phyloP scores from a whole-genome alignment of 371 early-diverging fungal genomes.

The Funneliformis caledonium region DNA sequence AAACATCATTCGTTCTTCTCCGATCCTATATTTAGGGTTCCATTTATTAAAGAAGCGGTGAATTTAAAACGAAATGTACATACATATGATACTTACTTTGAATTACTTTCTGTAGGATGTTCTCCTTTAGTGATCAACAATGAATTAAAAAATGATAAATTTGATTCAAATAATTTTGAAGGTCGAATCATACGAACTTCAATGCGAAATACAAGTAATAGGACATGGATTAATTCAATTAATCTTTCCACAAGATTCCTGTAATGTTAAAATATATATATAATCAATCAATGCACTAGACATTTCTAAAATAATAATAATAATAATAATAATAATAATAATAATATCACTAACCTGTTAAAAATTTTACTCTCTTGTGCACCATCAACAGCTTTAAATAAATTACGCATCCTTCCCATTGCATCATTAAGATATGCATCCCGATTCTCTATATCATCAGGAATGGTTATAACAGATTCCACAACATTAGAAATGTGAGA shows the following conservation, averaged over 20 bases:
- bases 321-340: too few relatives aligned
- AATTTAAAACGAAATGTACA: too few relatives aligned
- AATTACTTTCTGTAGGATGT: background rate
- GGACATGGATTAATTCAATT: background rate
- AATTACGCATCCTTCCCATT: background rate
- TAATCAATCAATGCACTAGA: background rate
- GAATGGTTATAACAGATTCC: background rate
- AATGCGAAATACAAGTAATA: background rate
- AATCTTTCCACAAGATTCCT: background rate
- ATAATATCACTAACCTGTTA: background rate
- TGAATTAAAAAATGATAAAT: background rate
- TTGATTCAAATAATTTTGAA: slow-evolving; percentile 15
- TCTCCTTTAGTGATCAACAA: background rate
- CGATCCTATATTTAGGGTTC: background rate
- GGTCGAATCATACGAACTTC: slow-evolving; percentile 6
- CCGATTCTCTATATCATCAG: background rate
- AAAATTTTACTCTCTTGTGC: background rate
- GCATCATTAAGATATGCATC: background rate
- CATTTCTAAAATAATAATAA: background rate
- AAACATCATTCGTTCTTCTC: background rate
- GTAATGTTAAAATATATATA: background rate
- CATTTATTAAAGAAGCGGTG: background rate
- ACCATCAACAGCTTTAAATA: background rate
- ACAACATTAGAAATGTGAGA: background rate
- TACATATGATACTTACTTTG: background rate